These are phyloP conservation scores for Neohortaea acidophila DNA, from an alignment of 495 filamentous ascomycete species.

Conservation along the genomic window DNA sequence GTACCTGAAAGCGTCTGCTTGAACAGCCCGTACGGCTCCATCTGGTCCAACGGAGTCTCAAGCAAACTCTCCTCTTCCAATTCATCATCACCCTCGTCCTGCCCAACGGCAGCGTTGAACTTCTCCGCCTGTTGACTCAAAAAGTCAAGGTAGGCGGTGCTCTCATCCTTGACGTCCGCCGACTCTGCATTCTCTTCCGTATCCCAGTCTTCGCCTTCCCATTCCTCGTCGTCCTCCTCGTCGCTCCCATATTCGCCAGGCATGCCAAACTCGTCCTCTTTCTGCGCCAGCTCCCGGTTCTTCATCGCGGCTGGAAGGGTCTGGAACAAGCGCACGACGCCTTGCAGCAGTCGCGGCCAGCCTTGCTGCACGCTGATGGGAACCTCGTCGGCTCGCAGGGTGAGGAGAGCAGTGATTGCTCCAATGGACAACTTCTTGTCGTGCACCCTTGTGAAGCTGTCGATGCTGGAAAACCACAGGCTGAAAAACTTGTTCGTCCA, in stretches of 20 bases:
- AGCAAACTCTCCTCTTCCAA: slow-evolving; percentile 83
- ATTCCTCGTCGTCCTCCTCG: slow-evolving; percentile 57
- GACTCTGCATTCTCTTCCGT: slow-evolving; percentile 30
- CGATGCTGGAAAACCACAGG: slow-evolving; percentile 92
- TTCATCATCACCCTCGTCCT: slow-evolving; percentile 77
- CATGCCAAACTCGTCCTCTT: slow-evolving; percentile 67
- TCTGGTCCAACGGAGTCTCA: slow-evolving; percentile 83
- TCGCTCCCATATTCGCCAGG: slow-evolving; percentile 45
- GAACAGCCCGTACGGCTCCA: slow-evolving; percentile 87
- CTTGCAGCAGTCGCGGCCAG: slow-evolving; percentile 89
- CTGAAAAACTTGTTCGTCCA: slow-evolving; percentile 99
- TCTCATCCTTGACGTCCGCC: slow-evolving; percentile 70
- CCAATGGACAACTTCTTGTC: slow-evolving; percentile 97
- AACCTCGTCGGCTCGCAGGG: slow-evolving; percentile 57
- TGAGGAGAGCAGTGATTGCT: slow-evolving; percentile 74
- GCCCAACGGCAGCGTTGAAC: slow-evolving; percentile 50
- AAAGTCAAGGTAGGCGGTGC: slow-evolving; percentile 88
- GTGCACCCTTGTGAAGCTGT: slow-evolving; percentile 82
- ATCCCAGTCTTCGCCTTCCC: slow-evolving; percentile 56
- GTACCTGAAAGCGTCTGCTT: slow-evolving; percentile 65
- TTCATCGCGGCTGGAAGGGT: slow-evolving; percentile 75
- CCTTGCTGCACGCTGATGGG: slow-evolving; percentile 82
- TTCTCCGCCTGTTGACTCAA: slow-evolving; percentile 79
- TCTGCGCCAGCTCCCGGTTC: slow-evolving; percentile 82
- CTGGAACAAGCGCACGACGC: slow-evolving; percentile 81